Conservation (phyloP, 2,329 filamentous ascomycete species). For the Incumbomyces lentus region DNA sequence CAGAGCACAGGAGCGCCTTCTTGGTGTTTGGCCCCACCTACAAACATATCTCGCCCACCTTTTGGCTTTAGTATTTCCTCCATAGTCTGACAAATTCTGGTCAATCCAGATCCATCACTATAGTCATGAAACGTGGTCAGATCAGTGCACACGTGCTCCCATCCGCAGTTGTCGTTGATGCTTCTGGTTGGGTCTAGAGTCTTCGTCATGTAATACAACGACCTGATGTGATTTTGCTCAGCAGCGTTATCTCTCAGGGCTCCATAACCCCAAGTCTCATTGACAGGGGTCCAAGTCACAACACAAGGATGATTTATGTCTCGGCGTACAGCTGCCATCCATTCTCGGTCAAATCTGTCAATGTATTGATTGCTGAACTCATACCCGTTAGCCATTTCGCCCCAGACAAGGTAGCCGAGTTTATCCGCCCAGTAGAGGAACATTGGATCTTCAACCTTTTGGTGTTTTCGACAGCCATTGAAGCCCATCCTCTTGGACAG, state of each 20-base stretch:
- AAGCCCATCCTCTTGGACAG: slow-evolving; percentile 56
- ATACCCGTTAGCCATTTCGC: slow-evolving; percentile 63
- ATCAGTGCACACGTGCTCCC: slow-evolving; percentile 57
- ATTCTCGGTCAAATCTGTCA: slow-evolving; percentile 53
- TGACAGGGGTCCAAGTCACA: slow-evolving; percentile 57
- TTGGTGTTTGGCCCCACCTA: slow-evolving; percentile 42
- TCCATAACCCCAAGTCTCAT: slow-evolving; percentile 55
- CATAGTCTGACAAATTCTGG: slow-evolving; percentile 44
- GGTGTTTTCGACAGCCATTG: slow-evolving; percentile 63
- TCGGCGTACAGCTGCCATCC: slow-evolving; percentile 51
- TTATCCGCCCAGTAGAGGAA: slow-evolving; percentile 60
- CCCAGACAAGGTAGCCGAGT: slow-evolving; percentile 55
- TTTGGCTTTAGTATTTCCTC: slow-evolving; percentile 46
- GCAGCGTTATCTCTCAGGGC: slow-evolving; percentile 45
- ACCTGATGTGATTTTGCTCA: slow-evolving; percentile 54
- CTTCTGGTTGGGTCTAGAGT: slow-evolving; percentile 52
- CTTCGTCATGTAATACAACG: slow-evolving; percentile 56
- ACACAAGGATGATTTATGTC: slow-evolving; percentile 58
- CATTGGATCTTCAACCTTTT: slow-evolving; percentile 56
- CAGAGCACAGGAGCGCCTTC: slow-evolving; percentile 52
- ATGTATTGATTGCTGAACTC: slow-evolving; percentile 50
- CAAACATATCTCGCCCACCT: slow-evolving; percentile 45
- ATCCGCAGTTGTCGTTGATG: slow-evolving; percentile 62
- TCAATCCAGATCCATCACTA: slow-evolving; percentile 46
- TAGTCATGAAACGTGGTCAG: slow-evolving; percentile 62